Base-by-base conservation (phyloP, 2,329 filamentous ascomycete species). In the Fusarium nematophilum region DNA sequence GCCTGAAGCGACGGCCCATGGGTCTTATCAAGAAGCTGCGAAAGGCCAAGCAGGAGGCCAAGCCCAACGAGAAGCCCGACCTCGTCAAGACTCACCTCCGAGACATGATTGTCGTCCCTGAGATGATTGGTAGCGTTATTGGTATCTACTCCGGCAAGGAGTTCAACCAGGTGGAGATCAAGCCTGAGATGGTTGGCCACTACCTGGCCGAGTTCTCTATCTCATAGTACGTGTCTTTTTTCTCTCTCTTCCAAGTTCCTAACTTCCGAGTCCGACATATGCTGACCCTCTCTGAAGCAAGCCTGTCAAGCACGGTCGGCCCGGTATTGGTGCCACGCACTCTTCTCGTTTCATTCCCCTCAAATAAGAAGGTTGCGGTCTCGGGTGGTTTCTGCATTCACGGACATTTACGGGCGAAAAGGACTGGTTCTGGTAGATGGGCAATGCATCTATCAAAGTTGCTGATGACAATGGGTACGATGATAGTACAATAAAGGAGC, bases 101-200 rank as follows among this genome's bases (percentile, higher is more conserved):
- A 83, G 90, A 99, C 87, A 99, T 99, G 95, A 97, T 99, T 81
- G 90, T 99, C 78, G 95, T 99, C 73, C 95, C 95, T 75, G 95
- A 99, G 88, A 98, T 99, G 95, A 99, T 99, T 79, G 95, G 95
- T 76, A 91, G 87, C 82, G 94, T 99, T 76, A 91, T 99, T 76
- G 95, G 93, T 80, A 95, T 99, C 87, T 99, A 99, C 91, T 97
- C 92, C 72, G 95, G 95, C 79, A 99, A 99, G 90, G 93, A 98
- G 84, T 99, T 99, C 91, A 99, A 99, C 90, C 94, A 97, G 88
- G 93, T 99, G 75, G 95, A 99, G 84, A 95, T 99, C 86, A 97
- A 97, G 90, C 95, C 95, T 75, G 95, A 99, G 88, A 99, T 99
- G 95, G 95, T 99, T 82, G 95, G 95, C 81, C 94, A 98, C 87